Conservation (phyloP, 2,329 filamentous ascomycete genomes). For the Exophiala calicioides region DNA sequence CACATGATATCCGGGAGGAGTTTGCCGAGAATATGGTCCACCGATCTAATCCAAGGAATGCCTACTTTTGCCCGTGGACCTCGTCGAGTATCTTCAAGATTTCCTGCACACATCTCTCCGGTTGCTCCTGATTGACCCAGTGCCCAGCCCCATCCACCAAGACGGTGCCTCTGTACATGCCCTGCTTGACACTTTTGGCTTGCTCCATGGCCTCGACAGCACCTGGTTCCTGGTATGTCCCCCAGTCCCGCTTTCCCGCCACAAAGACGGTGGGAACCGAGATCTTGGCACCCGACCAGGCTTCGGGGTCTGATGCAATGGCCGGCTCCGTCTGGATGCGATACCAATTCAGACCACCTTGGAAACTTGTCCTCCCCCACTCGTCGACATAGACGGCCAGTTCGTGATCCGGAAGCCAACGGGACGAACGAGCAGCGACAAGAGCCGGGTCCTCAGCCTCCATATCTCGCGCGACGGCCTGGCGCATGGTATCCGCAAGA, state of each 20-base stretch:
- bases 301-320: slow-evolving; percentile 53
- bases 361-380: slow-evolving; percentile 64
- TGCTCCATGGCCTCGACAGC: slow-evolving; percentile 59
- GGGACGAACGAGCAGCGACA: slow-evolving; percentile 20
- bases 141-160: slow-evolving; percentile 63
- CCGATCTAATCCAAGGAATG: neutral
- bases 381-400: slow-evolving; percentile 62
- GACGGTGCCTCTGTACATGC: slow-evolving; percentile 56
- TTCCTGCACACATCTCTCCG: slow-evolving; percentile 54
- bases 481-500: slow-evolving; percentile 58
- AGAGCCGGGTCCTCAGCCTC: slow-evolving; percentile 46
- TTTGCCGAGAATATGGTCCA: slow-evolving; percentile 9
- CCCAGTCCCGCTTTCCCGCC: slow-evolving; percentile 66
- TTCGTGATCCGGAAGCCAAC: slow-evolving; percentile 62
- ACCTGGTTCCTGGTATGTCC: slow-evolving; percentile 66
- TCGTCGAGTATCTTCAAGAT: slow-evolving; percentile 47
- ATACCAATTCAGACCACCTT: slow-evolving; percentile 69
- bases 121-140: slow-evolving; percentile 69
- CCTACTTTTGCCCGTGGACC: slow-evolving; percentile 2
- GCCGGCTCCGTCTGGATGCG: slow-evolving; percentile 57
- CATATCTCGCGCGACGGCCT: slow-evolving; percentile 60
- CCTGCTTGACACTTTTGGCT: slow-evolving; percentile 55
- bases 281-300: slow-evolving; percentile 63
- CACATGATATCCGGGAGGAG: slow-evolving; percentile 14
- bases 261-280: slow-evolving; percentile 64